Evolutionary conservation across 2,329 filamentous ascomycete species (phyloP).

Genomic region (Fusarium compactum): DNA sequence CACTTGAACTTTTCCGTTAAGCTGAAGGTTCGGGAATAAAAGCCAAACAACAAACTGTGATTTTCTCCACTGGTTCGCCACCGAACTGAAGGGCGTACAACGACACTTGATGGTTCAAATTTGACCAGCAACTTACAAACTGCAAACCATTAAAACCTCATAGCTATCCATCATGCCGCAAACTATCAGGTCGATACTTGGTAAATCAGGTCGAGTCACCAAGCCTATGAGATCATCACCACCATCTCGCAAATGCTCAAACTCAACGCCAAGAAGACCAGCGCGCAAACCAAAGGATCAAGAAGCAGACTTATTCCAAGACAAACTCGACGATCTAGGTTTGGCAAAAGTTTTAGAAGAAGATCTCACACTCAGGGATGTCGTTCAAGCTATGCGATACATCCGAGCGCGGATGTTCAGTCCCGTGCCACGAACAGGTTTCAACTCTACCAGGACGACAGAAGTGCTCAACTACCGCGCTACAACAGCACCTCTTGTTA

Average conservation of each 20-base stretch:
- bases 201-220: constrained; percentile 52
- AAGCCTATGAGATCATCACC: constrained; percentile 47
- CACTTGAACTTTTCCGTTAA: accelerated
- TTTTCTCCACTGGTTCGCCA: constrained; percentile 38
- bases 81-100: constrained; percentile 16
- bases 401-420: constrained; percentile 73
- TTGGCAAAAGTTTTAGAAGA: constrained; percentile 65
- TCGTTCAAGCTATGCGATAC: constrained; percentile 73
- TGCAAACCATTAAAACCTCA: neutral
- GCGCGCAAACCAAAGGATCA: constrained; percentile 41
- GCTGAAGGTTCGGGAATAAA: neutral
- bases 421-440: constrained; percentile 70
- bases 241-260: constrained; percentile 29
- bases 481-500: constrained; percentile 72
- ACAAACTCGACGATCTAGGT: constrained; percentile 70
- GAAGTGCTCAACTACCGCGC: constrained; percentile 72
- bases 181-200: constrained; percentile 55
- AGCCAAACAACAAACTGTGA: neutral
- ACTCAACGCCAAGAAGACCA: constrained; percentile 45
- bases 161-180: constrained; percentile 43
- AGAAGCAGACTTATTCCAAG: constrained; percentile 51
- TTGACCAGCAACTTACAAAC: neutral
- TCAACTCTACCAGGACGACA: constrained; percentile 72
- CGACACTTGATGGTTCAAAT: neutral
- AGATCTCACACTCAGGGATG: constrained; percentile 69